Evolutionary conservation across 352 stramenopile species (phyloP), one percentile per base, ranked within the genome.

Genomic region (Peronospora tabacina): DNA sequence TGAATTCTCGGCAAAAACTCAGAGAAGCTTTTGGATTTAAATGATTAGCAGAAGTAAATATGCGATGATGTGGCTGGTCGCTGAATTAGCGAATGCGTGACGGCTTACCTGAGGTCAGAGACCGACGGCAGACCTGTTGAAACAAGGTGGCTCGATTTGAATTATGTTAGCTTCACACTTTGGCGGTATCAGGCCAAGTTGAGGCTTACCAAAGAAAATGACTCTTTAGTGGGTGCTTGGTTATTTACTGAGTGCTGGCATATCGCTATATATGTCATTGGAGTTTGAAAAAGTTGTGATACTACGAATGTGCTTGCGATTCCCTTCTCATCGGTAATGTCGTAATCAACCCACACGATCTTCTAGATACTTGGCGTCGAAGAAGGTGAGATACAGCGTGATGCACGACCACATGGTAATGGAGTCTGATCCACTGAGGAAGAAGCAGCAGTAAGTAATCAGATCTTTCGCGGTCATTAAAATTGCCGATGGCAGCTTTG

Each of bases 41-140:
- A 58, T 43, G 2, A 43, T 61, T 13, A 20, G 37, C 22, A 17
- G 22, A 61, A 24, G 11, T 19, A 55, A 17, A 29, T 29, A 9
- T 28, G 16, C 22, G 5, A 30, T 43, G 13, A 22, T 20, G 34
- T 44, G 1, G 37, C 61, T 15, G 72, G 65, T 30, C 48, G 52
- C 13, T 61, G 66, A 48, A 85, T 66, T 37, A 82, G 20, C 65
- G 61, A 33, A 83, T 67, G 19, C 73, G 46, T 10, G 73, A 40
- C 7, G 68, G 38, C 15, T 71, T 69, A 30, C 73, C 71, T 2
- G 63, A 82, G 7, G 60, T 73, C 22, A 82, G 46, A 0, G 73
- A 67, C 22, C 71, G 57, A 17, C 55, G 41, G 15, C 40, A 49
- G 7, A 46, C 12, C 57, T 68, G 7, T 30, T 37, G 32, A 35